phyloP scores from a whole-genome alignment of 176 grass and related monocot species.

The Eremochloa ophiuroides region DNA sequence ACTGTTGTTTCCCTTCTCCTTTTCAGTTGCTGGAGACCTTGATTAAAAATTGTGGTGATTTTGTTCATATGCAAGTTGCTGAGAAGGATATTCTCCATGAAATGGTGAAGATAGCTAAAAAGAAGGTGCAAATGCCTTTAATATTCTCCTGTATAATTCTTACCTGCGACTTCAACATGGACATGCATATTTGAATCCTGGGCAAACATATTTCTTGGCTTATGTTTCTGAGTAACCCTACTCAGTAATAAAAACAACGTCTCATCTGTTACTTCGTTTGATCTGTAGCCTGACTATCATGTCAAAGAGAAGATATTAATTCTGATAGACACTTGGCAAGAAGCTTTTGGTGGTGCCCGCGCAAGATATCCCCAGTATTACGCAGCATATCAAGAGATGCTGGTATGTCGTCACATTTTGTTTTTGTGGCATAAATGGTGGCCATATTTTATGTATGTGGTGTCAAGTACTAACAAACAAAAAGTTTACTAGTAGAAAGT shows the following conservation, averaged over 20 bases:
- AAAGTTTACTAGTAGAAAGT: slow-evolving; percentile 6
- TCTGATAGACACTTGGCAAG: slow-evolving; percentile 95
- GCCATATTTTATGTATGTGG: neutral
- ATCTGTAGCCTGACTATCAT: slow-evolving; percentile 52
- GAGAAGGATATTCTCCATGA: slow-evolving; percentile 83
- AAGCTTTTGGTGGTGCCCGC: slow-evolving; percentile 90
- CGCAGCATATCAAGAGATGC: slow-evolving; percentile 72
- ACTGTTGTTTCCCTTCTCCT: slow-evolving; percentile 25
- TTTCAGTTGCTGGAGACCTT: slow-evolving; percentile 80
- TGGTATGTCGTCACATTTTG: slow-evolving; percentile 46
- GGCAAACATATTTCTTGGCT: neutral
- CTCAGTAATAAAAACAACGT: neutral
- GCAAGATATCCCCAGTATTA: slow-evolving; percentile 92
- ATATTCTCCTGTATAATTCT: neutral
- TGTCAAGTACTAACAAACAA: neutral
- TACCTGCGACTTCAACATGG: neutral
- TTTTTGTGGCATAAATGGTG: slow-evolving; percentile 10
- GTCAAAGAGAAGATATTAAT: slow-evolving; percentile 63
- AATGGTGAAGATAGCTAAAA: slow-evolving; percentile 98
- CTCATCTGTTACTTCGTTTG: slow-evolving; percentile 6
- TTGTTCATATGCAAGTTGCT: slow-evolving; percentile 90
- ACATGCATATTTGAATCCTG: neutral
- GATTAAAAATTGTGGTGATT: slow-evolving; percentile 95
- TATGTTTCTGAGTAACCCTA: neutral
- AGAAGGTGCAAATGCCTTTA: slow-evolving; percentile 56